phyloP scores from a whole-genome alignment of 2,329 filamentous ascomycete species.

The Ramularia collo-cygni region DNA sequence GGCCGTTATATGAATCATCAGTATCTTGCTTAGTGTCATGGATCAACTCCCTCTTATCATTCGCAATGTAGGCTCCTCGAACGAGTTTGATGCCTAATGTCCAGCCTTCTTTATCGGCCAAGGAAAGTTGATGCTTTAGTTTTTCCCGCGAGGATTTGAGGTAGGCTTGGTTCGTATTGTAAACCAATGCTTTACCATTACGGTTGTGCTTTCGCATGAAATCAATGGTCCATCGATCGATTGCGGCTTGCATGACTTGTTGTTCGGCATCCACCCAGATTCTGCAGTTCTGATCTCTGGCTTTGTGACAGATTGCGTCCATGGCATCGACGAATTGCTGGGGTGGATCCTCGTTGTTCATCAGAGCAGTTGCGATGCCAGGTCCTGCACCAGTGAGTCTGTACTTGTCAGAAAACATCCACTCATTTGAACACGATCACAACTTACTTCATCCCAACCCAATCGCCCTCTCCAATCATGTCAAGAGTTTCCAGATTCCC shows the following conservation, averaged over 20 bases:
- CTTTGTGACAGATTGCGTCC: constrained; percentile 37
- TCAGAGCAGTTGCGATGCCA: constrained; percentile 36
- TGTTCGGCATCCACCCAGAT: constrained; percentile 51
- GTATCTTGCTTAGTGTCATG: constrained; percentile 26
- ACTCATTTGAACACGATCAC: neutral
- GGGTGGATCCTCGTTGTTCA: constrained; percentile 35
- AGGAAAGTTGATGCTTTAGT: constrained; percentile 39
- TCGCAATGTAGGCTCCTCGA: constrained; percentile 47
- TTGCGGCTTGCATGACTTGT: constrained; percentile 44
- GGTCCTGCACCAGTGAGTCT: constrained; percentile 46
- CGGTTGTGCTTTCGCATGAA: constrained; percentile 48
- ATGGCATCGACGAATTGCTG: constrained; percentile 37
- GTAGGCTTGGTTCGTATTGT: constrained; percentile 49
- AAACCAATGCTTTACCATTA: constrained; percentile 38
- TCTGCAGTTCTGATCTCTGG: constrained; percentile 37
- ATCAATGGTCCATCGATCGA: constrained; percentile 48
- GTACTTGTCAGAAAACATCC: constrained; percentile 4
- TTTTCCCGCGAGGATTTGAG: constrained; percentile 43
- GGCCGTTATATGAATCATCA: constrained; percentile 23
- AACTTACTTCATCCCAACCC: constrained; percentile 45
- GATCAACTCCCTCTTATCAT: constrained; percentile 31
- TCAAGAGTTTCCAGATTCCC: constrained; percentile 48
- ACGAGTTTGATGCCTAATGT: constrained; percentile 48
- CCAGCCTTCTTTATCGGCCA: constrained; percentile 43
- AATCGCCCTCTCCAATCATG: constrained; percentile 47